Conservation (phyloP, 2,329 filamentous ascomycete genomes). For the Juglanconis sp. region DNA sequence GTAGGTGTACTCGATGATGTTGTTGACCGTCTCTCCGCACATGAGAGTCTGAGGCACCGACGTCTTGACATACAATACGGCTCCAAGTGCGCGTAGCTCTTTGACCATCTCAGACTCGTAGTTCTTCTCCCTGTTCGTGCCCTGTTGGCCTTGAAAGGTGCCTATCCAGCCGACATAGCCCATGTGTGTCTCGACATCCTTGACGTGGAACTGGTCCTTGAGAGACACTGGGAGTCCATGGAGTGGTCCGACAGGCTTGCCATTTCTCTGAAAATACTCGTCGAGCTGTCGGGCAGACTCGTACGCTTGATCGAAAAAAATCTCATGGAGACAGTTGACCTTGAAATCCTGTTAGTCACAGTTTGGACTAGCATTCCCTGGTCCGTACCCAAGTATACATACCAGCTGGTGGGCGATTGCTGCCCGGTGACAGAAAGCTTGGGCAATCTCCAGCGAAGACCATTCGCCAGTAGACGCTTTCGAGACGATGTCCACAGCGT, state of each 20-base stretch:
- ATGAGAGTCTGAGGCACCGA: conserved; percentile 49
- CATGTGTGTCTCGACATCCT: conserved; percentile 31
- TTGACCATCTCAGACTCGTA: conserved; percentile 51
- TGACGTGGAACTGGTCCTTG: conserved; percentile 60
- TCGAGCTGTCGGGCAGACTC: conserved; percentile 43
- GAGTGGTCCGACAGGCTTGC: conserved; percentile 51
- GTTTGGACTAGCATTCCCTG: too few species aligned
- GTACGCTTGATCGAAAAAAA: conserved; percentile 49
- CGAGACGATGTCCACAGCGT: neutral
- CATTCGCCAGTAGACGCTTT: conserved; percentile 19
- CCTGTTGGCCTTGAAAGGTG: conserved; percentile 28
- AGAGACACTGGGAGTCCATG: conserved; percentile 57
- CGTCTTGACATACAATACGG: conserved; percentile 67
- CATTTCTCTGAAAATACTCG: conserved; percentile 33
- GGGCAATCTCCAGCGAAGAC: conserved; percentile 33
- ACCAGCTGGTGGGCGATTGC: conserved; percentile 48
- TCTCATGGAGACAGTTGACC: conserved; percentile 44
- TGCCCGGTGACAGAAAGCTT: conserved; percentile 49
- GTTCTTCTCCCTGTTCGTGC: conserved; percentile 55
- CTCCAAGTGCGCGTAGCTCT: conserved; percentile 59
- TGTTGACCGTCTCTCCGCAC: neutral
- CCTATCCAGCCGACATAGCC: conserved; percentile 17
- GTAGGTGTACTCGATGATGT: conserved; percentile 34
- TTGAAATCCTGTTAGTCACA: too few species aligned
- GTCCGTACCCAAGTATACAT: too few species aligned